Base-by-base conservation (phyloP, 2,329 filamentous ascomycete species). In the Colletotrichum godetiae region DNA sequence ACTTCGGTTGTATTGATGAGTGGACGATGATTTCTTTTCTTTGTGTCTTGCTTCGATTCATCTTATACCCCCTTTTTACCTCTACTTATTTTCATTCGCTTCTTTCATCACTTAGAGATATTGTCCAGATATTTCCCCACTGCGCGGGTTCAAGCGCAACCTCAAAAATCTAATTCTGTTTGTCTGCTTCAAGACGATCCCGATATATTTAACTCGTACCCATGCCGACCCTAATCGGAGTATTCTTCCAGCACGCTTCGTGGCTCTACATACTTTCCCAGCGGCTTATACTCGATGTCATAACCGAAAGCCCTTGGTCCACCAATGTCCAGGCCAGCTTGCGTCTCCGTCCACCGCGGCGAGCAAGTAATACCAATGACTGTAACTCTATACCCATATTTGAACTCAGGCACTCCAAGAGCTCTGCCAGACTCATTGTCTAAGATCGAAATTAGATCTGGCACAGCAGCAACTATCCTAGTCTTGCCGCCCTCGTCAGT, bases 341-440 rank as follows among this genome's bases (percentile, higher is more conserved):
- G 77, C 3, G 86, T 87, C 52, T 84, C 83, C 0, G 85, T 88
- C 88, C 88, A 91, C 52, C 85, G 81, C 7, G 87, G 87, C 56
- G 86, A 88, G 68, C 87, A 88, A 0, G 87, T 86, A 33, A 90
- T 88, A 0, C 86, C 88, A 57, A 91, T 78, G 0, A 90, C 87
- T 0, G 84, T 83, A 19, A 89, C 87, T 11, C 87, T 78, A 49
- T 89, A 77, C 1, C 88, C 88, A 71, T 89, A 89, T 12, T 87
- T 79, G 73, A 90, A 91, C 76, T 91, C 89, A 0, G 87, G 89
- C 0, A 87, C 88, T 0, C 89, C 89, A 7, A 91, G 82, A 0
- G 88, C 88, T 74, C 89, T 85, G 33, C 89, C 89, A 11, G 87
- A 89, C 74, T 89, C 87, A 6, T 87, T 85, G 68, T 90, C 89